These are phyloP conservation scores for Sclerotinia trifoliorum DNA, from an alignment of 2,329 filamentous ascomycete species.

Conservation along the genomic window DNA sequence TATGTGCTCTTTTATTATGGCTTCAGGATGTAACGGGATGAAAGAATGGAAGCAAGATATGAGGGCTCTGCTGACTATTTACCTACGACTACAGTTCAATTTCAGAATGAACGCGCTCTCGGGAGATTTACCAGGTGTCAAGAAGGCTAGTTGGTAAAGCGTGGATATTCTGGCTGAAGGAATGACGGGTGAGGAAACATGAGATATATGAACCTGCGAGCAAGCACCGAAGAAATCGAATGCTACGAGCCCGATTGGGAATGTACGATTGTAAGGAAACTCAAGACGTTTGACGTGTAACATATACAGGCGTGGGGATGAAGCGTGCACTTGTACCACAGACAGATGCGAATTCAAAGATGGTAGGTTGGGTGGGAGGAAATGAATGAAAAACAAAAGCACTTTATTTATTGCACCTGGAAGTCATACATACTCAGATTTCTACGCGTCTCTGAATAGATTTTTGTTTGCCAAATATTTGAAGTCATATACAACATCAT, in stretches of 20 bases:
- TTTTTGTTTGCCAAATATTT: neutral
- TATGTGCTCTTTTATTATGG: conserved; percentile 51
- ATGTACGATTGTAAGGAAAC: conserved; percentile 5
- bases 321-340: neutral
- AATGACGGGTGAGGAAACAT: neutral
- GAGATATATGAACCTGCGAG: conserved; percentile 4
- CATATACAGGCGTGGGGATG: neutral
- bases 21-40: neutral
- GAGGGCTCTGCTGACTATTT: conserved; percentile 5
- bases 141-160: conserved; percentile 90
- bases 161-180: neutral
- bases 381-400: neutral
- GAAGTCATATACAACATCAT: neutral
- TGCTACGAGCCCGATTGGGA: neutral
- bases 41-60: neutral
- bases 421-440: neutral
- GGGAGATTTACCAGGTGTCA: conserved; percentile 85
- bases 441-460: neutral
- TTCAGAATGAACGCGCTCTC: conserved; percentile 87
- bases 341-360: neutral
- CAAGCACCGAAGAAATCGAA: neutral
- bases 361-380: neutral
- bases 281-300: conserved; percentile 1
- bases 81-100: conserved; percentile 63
- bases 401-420: neutral